Percentiles rank a stretch among this genome's conserved stretches.
Evolutionary conservation across 306 rosid genomes (phyloP).

Genomic region (Senna tora): DNA sequence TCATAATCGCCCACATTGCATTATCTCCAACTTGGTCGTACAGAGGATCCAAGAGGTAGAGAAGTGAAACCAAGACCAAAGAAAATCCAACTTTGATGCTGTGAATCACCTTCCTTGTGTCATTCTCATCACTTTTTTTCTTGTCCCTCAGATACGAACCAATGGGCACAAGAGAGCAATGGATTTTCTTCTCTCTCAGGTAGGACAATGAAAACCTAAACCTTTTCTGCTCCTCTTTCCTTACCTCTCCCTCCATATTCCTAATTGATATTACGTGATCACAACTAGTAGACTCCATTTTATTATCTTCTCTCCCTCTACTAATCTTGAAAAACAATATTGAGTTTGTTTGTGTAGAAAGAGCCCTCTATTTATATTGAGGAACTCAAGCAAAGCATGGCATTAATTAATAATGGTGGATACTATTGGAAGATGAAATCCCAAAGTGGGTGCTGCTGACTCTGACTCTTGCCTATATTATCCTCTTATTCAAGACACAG

Average conservation of each 20-base stretch:
- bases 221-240: slow-evolving; percentile 26
- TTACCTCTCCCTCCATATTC: slow-evolving; percentile 23
- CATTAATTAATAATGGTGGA: neutral
- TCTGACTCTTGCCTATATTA: slow-evolving; percentile 14
- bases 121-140: slow-evolving; percentile 34
- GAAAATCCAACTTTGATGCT: slow-evolving; percentile 80
- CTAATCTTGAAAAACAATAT: neutral
- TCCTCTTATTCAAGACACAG: slow-evolving; percentile 21
- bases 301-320: slow-evolving; percentile 19
- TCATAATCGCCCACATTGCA: slow-evolving; percentile 99
- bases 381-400: neutral
- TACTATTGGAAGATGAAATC: slow-evolving; percentile 22
- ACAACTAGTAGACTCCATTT: slow-evolving; percentile 48
- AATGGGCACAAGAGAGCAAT: slow-evolving; percentile 27
- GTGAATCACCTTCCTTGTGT: slow-evolving; percentile 61
- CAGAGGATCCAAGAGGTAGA: slow-evolving; percentile 74
- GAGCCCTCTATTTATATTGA: slow-evolving; percentile 39
- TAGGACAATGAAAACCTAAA: slow-evolving; percentile 10
- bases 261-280: slow-evolving; percentile 49
- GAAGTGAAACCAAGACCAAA: slow-evolving; percentile 73
- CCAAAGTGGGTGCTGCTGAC: slow-evolving; percentile 28
- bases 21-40: slow-evolving; percentile 74
- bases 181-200: slow-evolving; percentile 32
- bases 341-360: slow-evolving; percentile 18
- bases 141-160: slow-evolving; percentile 32